Evolutionary conservation across 768 basidiomycete genomes (phyloP).

Genomic region (Mycena indigotica): DNA sequence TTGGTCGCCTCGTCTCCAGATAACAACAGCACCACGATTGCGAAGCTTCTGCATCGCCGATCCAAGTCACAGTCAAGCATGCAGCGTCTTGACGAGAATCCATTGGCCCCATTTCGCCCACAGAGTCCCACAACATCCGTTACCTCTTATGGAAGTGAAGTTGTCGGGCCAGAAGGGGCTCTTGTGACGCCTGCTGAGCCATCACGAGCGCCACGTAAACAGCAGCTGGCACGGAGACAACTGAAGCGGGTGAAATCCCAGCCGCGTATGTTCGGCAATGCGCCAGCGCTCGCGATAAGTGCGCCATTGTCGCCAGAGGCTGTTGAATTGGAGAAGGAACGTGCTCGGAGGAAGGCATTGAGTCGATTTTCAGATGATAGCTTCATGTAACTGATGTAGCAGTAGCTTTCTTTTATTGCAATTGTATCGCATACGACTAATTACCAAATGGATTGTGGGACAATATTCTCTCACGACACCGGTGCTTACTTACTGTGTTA

Average conservation of each 20-base stretch:
- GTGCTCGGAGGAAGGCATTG: not conserved
- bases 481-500: too few species aligned
- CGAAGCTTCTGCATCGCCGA: not conserved
- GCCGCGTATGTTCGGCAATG: not conserved
- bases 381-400: not conserved
- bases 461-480: too few species aligned
- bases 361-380: constrained; percentile 2
- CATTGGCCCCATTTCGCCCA: not conserved
- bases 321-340: not conserved
- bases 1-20: not conserved
- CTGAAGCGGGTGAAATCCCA: not conserved
- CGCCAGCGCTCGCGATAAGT: not conserved
- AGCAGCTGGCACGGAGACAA: not conserved
- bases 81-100: not conserved
- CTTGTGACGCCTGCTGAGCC: not conserved
- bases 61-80: not conserved
- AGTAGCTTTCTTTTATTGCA: too few species aligned
- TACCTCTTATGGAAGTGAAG: not conserved
- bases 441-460: too few species aligned
- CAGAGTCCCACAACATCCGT: not conserved
- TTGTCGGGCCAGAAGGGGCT: not conserved
- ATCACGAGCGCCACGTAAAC: not conserved
- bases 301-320: constrained; percentile 1
- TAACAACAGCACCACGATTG: too few species aligned
- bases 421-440: not conserved